phyloP scores from a whole-genome alignment of 768 basidiomycete species.

The Kwoniella sp. region DNA sequence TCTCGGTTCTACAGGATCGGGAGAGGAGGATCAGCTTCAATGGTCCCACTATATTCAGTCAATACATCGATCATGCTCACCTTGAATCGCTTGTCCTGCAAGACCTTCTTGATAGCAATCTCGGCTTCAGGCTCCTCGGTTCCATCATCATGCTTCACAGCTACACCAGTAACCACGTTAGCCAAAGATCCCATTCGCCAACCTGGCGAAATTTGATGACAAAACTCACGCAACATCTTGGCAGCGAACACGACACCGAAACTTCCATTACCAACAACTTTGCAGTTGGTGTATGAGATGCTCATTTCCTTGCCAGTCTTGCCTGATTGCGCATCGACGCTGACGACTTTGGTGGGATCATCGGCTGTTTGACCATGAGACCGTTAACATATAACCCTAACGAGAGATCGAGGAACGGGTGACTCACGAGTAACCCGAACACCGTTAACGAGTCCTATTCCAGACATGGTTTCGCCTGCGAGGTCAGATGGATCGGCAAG shows the following conservation, averaged over 20 bases:
- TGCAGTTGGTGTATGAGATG: constrained; percentile 93
- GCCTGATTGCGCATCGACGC: constrained; percentile 91
- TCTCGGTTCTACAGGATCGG: constrained; percentile 89
- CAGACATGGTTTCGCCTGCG: constrained; percentile 36
- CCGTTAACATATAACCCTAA: background rate
- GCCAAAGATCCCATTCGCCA: too few species aligned
- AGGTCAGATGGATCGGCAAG: background rate
- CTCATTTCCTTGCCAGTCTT: constrained; percentile 85
- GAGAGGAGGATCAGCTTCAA: too few species aligned
- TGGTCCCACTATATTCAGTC: too few species aligned
- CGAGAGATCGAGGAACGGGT: background rate
- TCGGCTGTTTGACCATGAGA: constrained; percentile 59
- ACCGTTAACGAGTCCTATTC: constrained; percentile 51
- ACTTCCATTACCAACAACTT: constrained; percentile 97
- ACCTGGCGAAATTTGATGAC: too few species aligned
- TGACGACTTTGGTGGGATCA: constrained; percentile 94
- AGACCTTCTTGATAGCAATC: constrained; percentile 99
- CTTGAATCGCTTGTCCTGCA: constrained; percentile 99
- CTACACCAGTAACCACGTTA: too few species aligned
- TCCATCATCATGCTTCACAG: constrained; percentile 42
- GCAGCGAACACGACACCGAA: constrained; percentile 99
- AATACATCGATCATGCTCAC: too few species aligned
- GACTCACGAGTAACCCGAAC: constrained; percentile 55
- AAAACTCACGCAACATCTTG: constrained; percentile 64
- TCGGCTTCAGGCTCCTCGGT: constrained; percentile 59